These are phyloP conservation scores for Terana coerulea DNA, from an alignment of 768 basidiomycete species.

Conservation along the genomic window DNA sequence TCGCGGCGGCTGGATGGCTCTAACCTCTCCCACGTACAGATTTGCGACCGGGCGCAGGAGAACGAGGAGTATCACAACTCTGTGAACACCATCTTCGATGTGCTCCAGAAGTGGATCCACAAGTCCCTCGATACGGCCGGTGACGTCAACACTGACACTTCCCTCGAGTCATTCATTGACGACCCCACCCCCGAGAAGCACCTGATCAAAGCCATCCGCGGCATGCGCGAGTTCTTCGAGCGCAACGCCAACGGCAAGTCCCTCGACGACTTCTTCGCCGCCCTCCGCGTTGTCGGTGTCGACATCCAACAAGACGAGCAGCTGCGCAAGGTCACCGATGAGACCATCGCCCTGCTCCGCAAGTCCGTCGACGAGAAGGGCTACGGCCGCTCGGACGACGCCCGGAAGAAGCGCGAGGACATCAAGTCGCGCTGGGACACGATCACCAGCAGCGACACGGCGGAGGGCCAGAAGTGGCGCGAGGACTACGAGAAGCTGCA, in stretches of 20 bases:
- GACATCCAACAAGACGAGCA: slow-evolving; percentile 51
- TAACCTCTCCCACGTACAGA: slow-evolving; percentile 35
- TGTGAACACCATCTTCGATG: slow-evolving; percentile 52
- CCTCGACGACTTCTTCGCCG: slow-evolving; percentile 44
- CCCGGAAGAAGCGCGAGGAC: slow-evolving; percentile 34
- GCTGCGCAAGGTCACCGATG: slow-evolving; percentile 52
- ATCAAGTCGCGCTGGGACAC: slow-evolving; percentile 49
- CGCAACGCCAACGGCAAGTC: slow-evolving; percentile 49
- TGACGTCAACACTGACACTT: slow-evolving; percentile 37
- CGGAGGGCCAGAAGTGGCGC: slow-evolving; percentile 48
- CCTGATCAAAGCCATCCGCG: slow-evolving; percentile 46
- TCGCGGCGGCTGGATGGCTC: background rate
- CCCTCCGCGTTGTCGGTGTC: slow-evolving; percentile 39
- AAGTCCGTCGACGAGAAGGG: slow-evolving; percentile 46
- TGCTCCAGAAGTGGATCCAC: slow-evolving; percentile 55
- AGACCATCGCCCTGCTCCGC: slow-evolving; percentile 45
- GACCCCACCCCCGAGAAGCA: slow-evolving; percentile 66
- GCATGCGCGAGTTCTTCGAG: slow-evolving; percentile 39
- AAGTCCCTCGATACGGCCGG: slow-evolving; percentile 46
- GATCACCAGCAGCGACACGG: slow-evolving; percentile 41
- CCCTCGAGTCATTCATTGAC: slow-evolving; percentile 52
- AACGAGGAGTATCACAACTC: slow-evolving; percentile 57
- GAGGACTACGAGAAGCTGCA: slow-evolving; percentile 43
- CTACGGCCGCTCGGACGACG: slow-evolving; percentile 50
- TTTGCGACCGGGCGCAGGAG: slow-evolving; percentile 60